These are phyloP conservation scores for Zostera marina DNA, from an alignment of 116 monocot genomes.

Conservation along the genomic window DNA sequence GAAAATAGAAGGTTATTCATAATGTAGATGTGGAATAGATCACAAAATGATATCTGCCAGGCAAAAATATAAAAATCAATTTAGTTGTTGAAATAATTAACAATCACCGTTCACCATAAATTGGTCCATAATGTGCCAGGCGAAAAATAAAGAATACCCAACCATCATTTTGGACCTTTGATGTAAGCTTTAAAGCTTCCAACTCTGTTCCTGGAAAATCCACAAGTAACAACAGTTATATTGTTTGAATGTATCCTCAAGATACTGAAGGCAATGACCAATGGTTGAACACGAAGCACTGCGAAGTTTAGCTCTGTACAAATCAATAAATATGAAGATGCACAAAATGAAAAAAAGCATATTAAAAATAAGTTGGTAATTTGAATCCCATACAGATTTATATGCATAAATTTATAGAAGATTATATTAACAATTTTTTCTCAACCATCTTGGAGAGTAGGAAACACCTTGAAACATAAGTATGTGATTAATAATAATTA, in stretches of 20 bases:
- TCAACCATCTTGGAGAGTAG: not conserved
- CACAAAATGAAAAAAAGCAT: not conserved
- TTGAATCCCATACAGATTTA: not conserved
- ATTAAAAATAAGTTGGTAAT: not conserved
- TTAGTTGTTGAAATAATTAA: too few species aligned
- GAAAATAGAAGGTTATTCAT: too few species aligned
- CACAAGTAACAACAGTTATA: conserved; percentile 1
- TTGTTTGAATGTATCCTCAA: not conserved
- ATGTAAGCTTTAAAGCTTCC: conserved; percentile 4
- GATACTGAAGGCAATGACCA: not conserved
- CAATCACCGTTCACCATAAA: too few species aligned
- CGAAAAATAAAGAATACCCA: not conserved
- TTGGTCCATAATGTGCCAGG: too few species aligned
- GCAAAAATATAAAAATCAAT: too few species aligned
- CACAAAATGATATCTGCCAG: too few species aligned
- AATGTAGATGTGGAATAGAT: too few species aligned
- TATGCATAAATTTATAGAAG: not conserved
- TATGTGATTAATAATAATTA: not conserved
- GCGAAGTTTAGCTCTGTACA: not conserved
- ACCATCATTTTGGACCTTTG: conserved; percentile 4
- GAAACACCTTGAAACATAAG: not conserved
- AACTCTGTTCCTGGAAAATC: conserved; percentile 6
- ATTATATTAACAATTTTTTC: not conserved
- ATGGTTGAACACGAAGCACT: not conserved
- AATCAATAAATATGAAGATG: not conserved